A percentile compares a stretch with the other conserved stretches of the same genome.
These are phyloP conservation scores for Kazachstania martiniae DNA, from an alignment of 805 yeast species.

Conservation along the genomic window DNA sequence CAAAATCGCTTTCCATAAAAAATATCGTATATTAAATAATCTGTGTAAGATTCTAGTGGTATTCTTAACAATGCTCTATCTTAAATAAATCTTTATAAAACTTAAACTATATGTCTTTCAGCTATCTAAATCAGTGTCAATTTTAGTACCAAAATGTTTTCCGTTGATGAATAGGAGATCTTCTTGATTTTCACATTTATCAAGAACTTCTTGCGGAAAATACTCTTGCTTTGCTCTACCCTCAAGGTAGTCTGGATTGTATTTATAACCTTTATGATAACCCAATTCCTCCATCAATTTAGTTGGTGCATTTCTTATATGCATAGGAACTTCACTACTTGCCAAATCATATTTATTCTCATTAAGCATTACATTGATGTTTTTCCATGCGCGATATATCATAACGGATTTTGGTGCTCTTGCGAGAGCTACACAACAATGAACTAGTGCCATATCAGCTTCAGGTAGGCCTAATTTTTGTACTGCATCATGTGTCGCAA, in stretches of 20 bases:
- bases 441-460: slow-evolving; percentile 79
- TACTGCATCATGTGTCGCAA: slow-evolving; percentile 75
- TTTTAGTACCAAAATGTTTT: slow-evolving; percentile 41
- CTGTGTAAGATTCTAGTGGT: too few species aligned
- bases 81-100: too few species aligned
- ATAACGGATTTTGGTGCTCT: slow-evolving; percentile 78
- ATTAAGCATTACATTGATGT: slow-evolving; percentile 47
- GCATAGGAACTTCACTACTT: slow-evolving; percentile 53
- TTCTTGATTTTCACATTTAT: slow-evolving; percentile 16
- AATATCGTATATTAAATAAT: too few species aligned
- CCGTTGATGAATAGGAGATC: slow-evolving; percentile 40
- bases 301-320: slow-evolving; percentile 92
- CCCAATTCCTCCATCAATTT: slow-evolving; percentile 80
- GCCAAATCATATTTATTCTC: slow-evolving; percentile 40
- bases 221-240: slow-evolving; percentile 70
- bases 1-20: too few species aligned
- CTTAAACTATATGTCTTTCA: too few species aligned
- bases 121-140: slow-evolving; percentile 33
- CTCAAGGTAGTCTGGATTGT: slow-evolving; percentile 67
- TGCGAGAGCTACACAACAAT: slow-evolving; percentile 86
- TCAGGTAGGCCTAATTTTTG: slow-evolving; percentile 93
- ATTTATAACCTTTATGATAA: slow-evolving; percentile 75
- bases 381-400: slow-evolving; percentile 69
- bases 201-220: slow-evolving; percentile 50
- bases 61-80: too few species aligned